Base-by-base conservation (phyloP, 169 alveolate species). In the Amoebophrya sp. region DNA sequence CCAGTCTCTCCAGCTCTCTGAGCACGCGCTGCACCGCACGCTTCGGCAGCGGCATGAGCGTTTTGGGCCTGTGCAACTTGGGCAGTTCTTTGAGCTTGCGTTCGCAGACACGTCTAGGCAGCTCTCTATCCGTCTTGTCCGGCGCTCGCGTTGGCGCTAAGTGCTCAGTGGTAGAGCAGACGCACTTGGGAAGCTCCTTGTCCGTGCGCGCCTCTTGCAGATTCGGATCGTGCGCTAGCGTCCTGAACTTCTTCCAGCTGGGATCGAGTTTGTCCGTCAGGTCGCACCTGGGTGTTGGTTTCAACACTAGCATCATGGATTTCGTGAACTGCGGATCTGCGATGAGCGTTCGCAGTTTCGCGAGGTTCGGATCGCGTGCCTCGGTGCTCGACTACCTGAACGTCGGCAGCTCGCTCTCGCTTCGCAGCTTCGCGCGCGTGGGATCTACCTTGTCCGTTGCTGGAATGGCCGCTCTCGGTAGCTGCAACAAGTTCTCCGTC, bases 401-500 rank as follows among this genome's bases (percentile, higher is more conserved):
- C 2, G 24, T 89, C 47, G 90, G 90, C n/a, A 34, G 53, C 18
- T 89, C 90, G 54, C 54, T 89, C 90, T 89, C 90, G 41, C 29
- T 89, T 14, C 90, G 36, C 54, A 33, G 39, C 34, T 40, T 36
- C 10, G 39, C 65, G 76, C 47, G 91, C 40, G 33, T 89, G 77
- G 91, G 91, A 34, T 65, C 83, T 36, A 0, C 33, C 33, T 65
- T 65, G 83, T 6, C 83, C 36, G 83, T 18, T 1, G 33, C 3
- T 0, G 83, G 12, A 29, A 26, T 65, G 26, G 12, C 10, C 36
- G 18, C n/a, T 65, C 33, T 65, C 83, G 83, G 83, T 18, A 65
- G 83, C 33, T 26, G 83, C 83, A 29, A 12, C 38, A 6, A 6
- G 83, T 26, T 10, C 33, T 26, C 36, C 38, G 36, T 65, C 33